These are phyloP conservation scores for Colletotrichum euphorbiae DNA, from an alignment of 2,329 filamentous ascomycete species.

Conservation along the genomic window DNA sequence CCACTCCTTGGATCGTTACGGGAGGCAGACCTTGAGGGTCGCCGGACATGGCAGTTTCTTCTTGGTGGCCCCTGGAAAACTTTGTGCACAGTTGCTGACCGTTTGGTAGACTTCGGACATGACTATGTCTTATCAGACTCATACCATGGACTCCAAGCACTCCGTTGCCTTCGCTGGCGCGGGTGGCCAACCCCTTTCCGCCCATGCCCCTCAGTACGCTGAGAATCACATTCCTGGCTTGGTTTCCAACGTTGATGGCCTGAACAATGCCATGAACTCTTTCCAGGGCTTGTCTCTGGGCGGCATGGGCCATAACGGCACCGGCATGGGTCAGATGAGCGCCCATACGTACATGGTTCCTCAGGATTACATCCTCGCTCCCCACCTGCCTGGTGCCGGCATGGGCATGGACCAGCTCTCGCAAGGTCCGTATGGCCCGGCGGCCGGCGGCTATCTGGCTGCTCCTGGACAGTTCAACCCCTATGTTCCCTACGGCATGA, in stretches of 20 bases:
- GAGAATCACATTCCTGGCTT: conserved; percentile 38
- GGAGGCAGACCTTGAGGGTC: not conserved
- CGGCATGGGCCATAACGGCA: conserved; percentile 46
- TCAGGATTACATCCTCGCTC: conserved; percentile 53
- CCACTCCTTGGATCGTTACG: no score
- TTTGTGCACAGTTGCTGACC: not conserved
- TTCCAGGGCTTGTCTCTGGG: conserved; percentile 50
- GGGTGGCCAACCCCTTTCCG: conserved; percentile 17
- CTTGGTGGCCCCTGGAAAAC: not conserved
- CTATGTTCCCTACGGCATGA: conserved; percentile 52
- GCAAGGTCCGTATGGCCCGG: conserved; percentile 50
- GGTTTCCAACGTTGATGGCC: conserved; percentile 31
- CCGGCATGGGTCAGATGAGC: conserved; percentile 44
- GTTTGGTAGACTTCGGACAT: conserved; percentile 19
- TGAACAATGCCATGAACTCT: conserved; percentile 33
- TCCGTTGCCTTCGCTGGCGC: conserved; percentile 43
- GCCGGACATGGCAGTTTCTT: no score
- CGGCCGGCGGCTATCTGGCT: conserved; percentile 51
- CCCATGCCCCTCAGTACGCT: conserved; percentile 32
- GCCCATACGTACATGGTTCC: conserved; percentile 52
- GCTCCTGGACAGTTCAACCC: conserved; percentile 47
- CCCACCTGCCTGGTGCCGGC: conserved; percentile 46
- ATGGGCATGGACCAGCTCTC: conserved; percentile 49
- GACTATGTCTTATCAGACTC: conserved; percentile 51
- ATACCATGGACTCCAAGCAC: conserved; percentile 52